Evolutionary conservation across 768 basidiomycete genomes (phyloP).

Genomic region (Leccinum subgranulosum): DNA sequence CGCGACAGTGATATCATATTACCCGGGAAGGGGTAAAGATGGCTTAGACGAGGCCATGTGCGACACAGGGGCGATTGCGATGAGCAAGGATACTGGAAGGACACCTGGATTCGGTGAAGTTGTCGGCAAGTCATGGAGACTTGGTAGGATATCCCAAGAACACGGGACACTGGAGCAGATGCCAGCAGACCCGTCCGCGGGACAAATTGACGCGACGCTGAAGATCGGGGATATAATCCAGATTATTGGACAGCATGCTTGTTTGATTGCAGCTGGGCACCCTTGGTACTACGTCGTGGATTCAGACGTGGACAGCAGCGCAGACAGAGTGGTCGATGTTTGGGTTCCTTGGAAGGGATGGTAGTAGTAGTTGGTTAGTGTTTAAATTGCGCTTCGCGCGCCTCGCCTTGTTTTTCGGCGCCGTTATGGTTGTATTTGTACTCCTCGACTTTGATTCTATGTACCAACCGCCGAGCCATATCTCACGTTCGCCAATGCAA

Average conservation of each 20-base stretch:
- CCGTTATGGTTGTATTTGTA: too few species aligned
- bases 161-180: slow-evolving; percentile 65
- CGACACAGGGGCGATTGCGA: slow-evolving; percentile 83
- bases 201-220: slow-evolving; percentile 27
- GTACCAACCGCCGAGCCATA: too few species aligned
- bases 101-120: slow-evolving; percentile 71
- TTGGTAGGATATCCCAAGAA: slow-evolving; percentile 72
- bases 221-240: slow-evolving; percentile 61
- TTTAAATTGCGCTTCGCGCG: too few species aligned
- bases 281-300: slow-evolving; percentile 87
- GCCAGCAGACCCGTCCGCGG: slow-evolving; percentile 10
- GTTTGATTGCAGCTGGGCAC: slow-evolving; percentile 73
- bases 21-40: slow-evolving; percentile 60
- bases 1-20: slow-evolving; percentile 75
- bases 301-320: slow-evolving; percentile 45
- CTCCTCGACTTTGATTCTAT: too few species aligned
- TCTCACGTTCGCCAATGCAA: too few species aligned
- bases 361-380: slow-evolving; percentile 34
- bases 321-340: slow-evolving; percentile 62
- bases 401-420: too few species aligned
- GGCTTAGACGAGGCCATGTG: slow-evolving; percentile 73
- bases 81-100: slow-evolving; percentile 84
- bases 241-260: slow-evolving; percentile 85
- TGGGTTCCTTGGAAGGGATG: slow-evolving; percentile 94
- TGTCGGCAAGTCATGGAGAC: slow-evolving; percentile 58